Conservation (phyloP, 441 rosid genomes). For the Isatis lusitanica region DNA sequence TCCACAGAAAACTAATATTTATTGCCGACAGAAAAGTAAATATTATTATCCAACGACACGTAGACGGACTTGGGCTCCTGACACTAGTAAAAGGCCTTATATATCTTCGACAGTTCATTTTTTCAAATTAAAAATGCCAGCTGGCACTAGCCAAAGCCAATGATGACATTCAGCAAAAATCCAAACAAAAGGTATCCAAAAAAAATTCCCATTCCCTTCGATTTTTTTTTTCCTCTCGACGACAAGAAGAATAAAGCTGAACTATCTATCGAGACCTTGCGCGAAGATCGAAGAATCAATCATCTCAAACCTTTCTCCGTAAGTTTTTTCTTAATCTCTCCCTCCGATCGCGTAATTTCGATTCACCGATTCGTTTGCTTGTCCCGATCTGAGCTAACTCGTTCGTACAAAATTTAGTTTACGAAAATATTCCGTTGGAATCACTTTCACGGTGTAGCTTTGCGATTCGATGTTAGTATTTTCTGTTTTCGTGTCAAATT, state of each 20-base stretch:
- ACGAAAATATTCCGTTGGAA: neutral
- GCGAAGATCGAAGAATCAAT: conserved; percentile 8
- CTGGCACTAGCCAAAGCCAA: conserved; percentile 7
- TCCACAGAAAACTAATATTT: neutral
- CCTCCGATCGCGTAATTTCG: neutral
- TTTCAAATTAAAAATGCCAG: conserved; percentile 11
- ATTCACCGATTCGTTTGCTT: neutral
- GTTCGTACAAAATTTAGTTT: neutral
- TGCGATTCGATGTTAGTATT: neutral
- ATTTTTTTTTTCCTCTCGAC: conserved; percentile 18
- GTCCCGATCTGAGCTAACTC: conserved; percentile 22
- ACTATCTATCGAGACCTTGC: conserved; percentile 3
- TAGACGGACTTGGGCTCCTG: conserved; percentile 10
- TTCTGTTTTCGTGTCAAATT: neutral
- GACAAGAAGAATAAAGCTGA: neutral
- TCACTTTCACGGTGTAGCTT: neutral
- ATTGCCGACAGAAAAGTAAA: neutral
- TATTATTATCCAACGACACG: conserved; percentile 1
- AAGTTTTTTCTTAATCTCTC: conserved; percentile 4
- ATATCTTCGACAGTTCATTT: neutral
- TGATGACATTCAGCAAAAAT: neutral
- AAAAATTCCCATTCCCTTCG: neutral
- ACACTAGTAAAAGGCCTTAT: neutral
- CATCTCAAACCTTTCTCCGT: conserved; percentile 26
- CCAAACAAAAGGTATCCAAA: conserved; percentile 16